These are phyloP conservation scores for Fusarium humuli DNA, from an alignment of 2,329 filamentous ascomycete species.

Conservation along the genomic window DNA sequence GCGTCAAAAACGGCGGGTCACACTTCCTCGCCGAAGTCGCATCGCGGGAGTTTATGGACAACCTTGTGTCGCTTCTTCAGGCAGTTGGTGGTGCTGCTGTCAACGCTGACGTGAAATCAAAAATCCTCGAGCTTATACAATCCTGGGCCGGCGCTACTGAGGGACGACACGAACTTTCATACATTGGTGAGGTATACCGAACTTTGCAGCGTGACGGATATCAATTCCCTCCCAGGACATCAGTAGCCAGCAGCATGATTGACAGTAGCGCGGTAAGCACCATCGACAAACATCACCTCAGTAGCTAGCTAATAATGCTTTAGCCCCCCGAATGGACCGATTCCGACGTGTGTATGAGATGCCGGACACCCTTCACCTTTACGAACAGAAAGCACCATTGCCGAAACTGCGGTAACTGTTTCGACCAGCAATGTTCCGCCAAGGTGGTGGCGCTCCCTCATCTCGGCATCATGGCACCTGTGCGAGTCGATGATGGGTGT, in stretches of 20 bases:
- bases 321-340: constrained; percentile 97
- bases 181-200: constrained; percentile 89
- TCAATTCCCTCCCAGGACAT: constrained; percentile 86
- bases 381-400: constrained; percentile 99
- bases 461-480: constrained; percentile 89
- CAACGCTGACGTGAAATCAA: constrained; percentile 86
- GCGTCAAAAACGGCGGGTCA: constrained; percentile 96
- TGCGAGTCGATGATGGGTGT: constrained; percentile 96
- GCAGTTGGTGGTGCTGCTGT: constrained; percentile 78
- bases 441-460: constrained; percentile 91
- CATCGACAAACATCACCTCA: not conserved
- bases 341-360: constrained; percentile 98
- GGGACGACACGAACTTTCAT: constrained; percentile 82
- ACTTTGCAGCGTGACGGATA: constrained; percentile 86
- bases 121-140: constrained; percentile 94
- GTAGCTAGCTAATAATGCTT: constrained; percentile 14
- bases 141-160: constrained; percentile 92
- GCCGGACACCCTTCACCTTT: constrained; percentile 93
- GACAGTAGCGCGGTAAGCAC: constrained; percentile 89
- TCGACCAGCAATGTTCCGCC: constrained; percentile 93
- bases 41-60: constrained; percentile 98
- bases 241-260: constrained; percentile 96
- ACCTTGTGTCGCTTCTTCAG: constrained; percentile 88
- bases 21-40: constrained; percentile 97
- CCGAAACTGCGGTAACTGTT: constrained; percentile 96